phyloP scores from a whole-genome alignment of 2,329 filamentous ascomycete species.

The Neoarthrinium moseri region DNA sequence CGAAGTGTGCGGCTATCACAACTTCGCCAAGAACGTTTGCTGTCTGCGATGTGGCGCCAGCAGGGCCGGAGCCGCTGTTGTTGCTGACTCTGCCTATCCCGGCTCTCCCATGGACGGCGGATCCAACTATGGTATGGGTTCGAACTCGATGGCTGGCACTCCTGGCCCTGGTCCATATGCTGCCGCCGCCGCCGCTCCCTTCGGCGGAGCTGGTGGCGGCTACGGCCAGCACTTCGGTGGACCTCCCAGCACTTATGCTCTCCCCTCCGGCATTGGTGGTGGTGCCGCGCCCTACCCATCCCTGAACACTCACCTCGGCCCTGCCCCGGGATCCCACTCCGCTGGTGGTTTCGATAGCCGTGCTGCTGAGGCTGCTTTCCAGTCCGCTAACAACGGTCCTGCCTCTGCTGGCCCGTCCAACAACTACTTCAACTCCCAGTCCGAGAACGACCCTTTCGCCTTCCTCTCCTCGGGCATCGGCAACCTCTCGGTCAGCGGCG shows the following conservation, averaged over 20 bases:
- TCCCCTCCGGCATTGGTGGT: conserved; percentile 82
- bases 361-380: conserved; percentile 91
- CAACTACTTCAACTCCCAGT: conserved; percentile 66
- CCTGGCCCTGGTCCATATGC: conserved; percentile 76
- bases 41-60: conserved; percentile 95
- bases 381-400: conserved; percentile 79
- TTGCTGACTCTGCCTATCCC: conserved; percentile 89
- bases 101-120: conserved; percentile 87
- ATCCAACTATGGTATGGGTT: conserved; percentile 80
- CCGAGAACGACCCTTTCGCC: conserved; percentile 73
- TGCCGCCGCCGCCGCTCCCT: conserved; percentile 65
- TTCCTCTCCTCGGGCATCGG: conserved; percentile 76
- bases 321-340: conserved; percentile 75
- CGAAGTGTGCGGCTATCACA: conserved; percentile 96
- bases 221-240: conserved; percentile 82
- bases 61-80: conserved; percentile 88
- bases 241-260: conserved; percentile 82
- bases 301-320: conserved; percentile 78
- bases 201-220: conserved; percentile 58
- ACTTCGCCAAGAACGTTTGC: conserved; percentile 99
- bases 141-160: conserved; percentile 81
- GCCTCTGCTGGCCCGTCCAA: conserved; percentile 75
- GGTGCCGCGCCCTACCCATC: conserved; percentile 75
- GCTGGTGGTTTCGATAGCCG: conserved; percentile 90
- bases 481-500: conserved; percentile 67